Conservation (phyloP, 148 eudicot species). For the Fallopia convolvulus region DNA sequence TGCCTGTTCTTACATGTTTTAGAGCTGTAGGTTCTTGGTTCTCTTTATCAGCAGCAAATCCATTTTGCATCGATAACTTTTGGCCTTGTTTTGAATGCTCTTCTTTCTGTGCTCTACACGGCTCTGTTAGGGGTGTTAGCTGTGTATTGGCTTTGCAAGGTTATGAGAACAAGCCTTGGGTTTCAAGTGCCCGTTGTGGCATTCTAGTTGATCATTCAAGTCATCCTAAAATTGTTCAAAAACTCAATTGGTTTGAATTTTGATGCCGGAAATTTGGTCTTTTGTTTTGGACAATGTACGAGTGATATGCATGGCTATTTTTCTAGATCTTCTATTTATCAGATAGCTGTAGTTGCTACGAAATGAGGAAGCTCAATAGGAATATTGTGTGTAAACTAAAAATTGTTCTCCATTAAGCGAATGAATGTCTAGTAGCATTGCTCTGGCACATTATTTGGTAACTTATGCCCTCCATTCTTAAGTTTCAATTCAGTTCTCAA, state of each 20-base stretch:
- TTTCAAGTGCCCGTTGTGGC: not conserved
- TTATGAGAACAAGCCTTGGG: not conserved
- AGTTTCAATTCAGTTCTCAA: not conserved
- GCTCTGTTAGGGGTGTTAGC: not conserved
- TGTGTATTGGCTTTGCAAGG: not conserved
- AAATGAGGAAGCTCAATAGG: not conserved
- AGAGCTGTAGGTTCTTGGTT: not conserved
- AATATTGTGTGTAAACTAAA: not conserved
- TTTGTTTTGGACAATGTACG: not conserved
- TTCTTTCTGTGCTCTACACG: not conserved
- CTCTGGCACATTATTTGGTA: not conserved
- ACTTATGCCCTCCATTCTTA: not conserved
- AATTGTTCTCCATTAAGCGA: not conserved
- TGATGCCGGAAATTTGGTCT: not conserved
- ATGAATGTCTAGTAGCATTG: not conserved
- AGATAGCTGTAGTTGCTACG: not conserved
- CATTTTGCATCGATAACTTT: not conserved
- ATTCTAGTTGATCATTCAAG: not conserved
- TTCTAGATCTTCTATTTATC: not conserved
- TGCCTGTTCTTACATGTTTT: not conserved
- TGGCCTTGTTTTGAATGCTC: conserved; percentile 1
- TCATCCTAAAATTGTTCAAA: not conserved
- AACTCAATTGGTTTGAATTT: not conserved
- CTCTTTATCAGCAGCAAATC: not conserved
- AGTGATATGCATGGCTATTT: not conserved